Evolutionary conservation across 371 early-diverging fungal species (phyloP).

Genomic region (Coemansia sp.): DNA sequence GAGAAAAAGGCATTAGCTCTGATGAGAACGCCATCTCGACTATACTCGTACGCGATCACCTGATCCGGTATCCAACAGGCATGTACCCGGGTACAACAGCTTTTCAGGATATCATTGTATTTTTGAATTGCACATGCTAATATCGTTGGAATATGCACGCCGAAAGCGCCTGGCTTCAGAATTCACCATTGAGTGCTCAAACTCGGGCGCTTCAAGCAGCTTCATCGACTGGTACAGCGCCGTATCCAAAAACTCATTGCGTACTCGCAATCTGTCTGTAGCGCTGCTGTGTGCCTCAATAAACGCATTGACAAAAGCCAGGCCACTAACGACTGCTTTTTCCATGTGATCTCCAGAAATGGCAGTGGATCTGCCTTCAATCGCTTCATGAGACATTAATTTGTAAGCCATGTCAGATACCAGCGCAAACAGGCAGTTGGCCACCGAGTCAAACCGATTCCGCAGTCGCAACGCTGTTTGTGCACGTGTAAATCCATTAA

Average conservation of each 20-base stretch:
- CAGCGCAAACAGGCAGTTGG: constrained; percentile 9
- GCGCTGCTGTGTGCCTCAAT: constrained; percentile 18
- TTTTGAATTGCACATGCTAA: constrained; percentile 10
- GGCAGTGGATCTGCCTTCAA: not conserved
- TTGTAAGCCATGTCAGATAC: not conserved
- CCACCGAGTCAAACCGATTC: constrained; percentile 40
- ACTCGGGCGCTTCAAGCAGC: constrained; percentile 29
- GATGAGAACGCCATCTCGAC: too few relatives aligned
- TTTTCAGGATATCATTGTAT: not conserved
- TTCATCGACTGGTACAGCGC: constrained; percentile 34
- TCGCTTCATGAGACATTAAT: not conserved
- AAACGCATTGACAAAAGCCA: constrained; percentile 33
- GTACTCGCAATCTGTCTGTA: constrained; percentile 26
- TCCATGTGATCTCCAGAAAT: not conserved
- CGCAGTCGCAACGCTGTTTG: constrained; percentile 26
- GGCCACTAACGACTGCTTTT: constrained; percentile 7
- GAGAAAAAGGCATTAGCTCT: too few relatives aligned
- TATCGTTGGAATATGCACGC: constrained; percentile 26
- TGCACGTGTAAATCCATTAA: constrained; percentile 33
- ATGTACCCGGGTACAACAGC: too few relatives aligned
- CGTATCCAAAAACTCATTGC: constrained; percentile 37
- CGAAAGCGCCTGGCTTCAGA: constrained; percentile 29
- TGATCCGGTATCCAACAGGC: not conserved
- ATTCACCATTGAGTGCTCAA: constrained; percentile 6
- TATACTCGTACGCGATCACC: too few relatives aligned